These are phyloP conservation scores for Backusella mclennaniae DNA, from an alignment of 192 early-diverging fungal genomes.

Conservation along the genomic window DNA sequence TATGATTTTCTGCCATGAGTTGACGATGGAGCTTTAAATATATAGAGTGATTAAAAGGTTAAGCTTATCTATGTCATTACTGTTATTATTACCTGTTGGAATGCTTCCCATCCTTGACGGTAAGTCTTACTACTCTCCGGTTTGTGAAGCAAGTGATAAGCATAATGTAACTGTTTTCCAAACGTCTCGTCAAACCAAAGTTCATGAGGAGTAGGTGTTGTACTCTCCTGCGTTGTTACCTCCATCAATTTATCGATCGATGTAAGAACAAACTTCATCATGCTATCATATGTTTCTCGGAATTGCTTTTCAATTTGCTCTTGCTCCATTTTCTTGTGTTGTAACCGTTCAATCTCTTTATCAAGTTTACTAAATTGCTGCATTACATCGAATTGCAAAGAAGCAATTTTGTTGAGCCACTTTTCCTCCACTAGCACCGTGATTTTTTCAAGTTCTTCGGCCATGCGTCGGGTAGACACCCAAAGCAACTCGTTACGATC, in stretches of 20 bases:
- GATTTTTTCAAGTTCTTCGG: conserved; percentile 62
- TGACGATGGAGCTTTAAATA: conserved; percentile 51
- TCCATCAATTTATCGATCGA: conserved; percentile 54
- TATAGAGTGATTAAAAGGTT: background rate
- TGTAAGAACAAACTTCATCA: conserved; percentile 58
- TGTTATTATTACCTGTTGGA: conserved; percentile 52
- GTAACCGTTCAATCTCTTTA: conserved; percentile 54
- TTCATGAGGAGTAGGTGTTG: conserved; percentile 59
- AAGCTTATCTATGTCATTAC: background rate
- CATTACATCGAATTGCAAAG: conserved; percentile 54
- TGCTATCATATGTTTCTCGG: conserved; percentile 48
- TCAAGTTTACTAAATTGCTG: conserved; percentile 55
- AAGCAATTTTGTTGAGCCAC: conserved; percentile 69
- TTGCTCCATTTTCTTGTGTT: conserved; percentile 35
- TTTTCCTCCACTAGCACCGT: conserved; percentile 84
- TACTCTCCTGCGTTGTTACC: conserved; percentile 35
- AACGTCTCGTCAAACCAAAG: conserved; percentile 60
- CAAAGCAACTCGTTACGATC: conserved; percentile 44
- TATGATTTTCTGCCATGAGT: conserved; percentile 54
- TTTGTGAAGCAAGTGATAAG: conserved; percentile 45
- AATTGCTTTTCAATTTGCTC: conserved; percentile 46
- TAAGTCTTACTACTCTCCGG: conserved; percentile 41
- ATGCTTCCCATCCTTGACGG: conserved; percentile 54
- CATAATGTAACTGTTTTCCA: conserved; percentile 52
- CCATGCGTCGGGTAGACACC: conserved; percentile 50